Conservation (phyloP, 2,329 filamentous ascomycete species). For the Colletotrichum musicola region DNA sequence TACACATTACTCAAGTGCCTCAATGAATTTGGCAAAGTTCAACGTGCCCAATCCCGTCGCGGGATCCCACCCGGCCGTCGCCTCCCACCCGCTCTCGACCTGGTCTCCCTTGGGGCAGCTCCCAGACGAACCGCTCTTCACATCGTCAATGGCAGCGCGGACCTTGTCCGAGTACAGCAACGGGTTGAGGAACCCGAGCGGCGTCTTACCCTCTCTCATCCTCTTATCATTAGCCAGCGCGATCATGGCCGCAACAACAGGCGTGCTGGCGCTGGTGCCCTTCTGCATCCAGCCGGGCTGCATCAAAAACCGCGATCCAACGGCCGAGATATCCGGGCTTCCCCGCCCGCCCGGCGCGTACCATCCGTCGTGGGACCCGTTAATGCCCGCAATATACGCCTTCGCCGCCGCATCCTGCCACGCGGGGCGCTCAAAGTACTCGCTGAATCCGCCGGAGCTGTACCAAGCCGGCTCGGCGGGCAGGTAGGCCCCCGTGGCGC, state of each 20-base stretch:
- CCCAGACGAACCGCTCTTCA: slow-evolving; percentile 4
- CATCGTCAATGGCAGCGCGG: slow-evolving; percentile 7
- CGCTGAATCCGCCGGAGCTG: slow-evolving; percentile 60
- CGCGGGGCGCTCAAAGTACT: slow-evolving; percentile 55
- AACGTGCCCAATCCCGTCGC: slow-evolving; percentile 18
- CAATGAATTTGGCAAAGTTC: slow-evolving; percentile 19
- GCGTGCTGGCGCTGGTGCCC: slow-evolving; percentile 52
- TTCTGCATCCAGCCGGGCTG: slow-evolving; percentile 46
- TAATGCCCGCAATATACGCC: slow-evolving; percentile 55
- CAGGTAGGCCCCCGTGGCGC: slow-evolving; percentile 44
- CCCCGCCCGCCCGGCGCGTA: slow-evolving; percentile 60
- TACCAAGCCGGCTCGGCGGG: slow-evolving; percentile 52
- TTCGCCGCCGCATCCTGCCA: slow-evolving; percentile 56
- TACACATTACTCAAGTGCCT: not conserved
- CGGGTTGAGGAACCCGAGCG: slow-evolving; percentile 60
- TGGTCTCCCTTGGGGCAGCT: slow-evolving; percentile 1
- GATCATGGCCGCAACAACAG: slow-evolving; percentile 57
- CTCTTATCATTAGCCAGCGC: slow-evolving; percentile 59
- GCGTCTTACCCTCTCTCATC: slow-evolving; percentile 48
- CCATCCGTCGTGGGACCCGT: slow-evolving; percentile 55
- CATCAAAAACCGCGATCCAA: slow-evolving; percentile 65
- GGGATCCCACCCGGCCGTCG: slow-evolving; percentile 14
- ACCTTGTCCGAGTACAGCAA: slow-evolving; percentile 49
- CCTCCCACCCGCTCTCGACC: slow-evolving; percentile 20
- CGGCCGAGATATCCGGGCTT: slow-evolving; percentile 58